These are phyloP conservation scores for Cenchrus fungigraminus DNA, from an alignment of 176 grass and related monocot genomes.

Conservation along the genomic window DNA sequence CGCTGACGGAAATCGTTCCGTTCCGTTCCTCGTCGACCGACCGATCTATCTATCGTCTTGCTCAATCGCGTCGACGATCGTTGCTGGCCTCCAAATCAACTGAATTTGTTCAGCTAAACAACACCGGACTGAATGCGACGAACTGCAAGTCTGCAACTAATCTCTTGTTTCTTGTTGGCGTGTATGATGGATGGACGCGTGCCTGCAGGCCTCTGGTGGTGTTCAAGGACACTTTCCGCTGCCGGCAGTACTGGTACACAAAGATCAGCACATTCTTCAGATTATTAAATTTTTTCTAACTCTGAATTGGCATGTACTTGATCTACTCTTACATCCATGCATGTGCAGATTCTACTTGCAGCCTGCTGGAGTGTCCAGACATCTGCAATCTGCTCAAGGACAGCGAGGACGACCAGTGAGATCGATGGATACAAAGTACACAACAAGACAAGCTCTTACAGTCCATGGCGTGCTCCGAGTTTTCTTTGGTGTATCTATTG, in stretches of 20 bases:
- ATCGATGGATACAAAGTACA: background rate
- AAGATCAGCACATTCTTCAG: background rate
- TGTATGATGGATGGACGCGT: background rate
- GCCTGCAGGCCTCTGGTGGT: background rate
- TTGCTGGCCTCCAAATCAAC: no score
- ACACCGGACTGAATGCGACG: no score
- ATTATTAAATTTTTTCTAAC: background rate
- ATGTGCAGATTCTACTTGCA: background rate
- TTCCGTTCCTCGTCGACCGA: no score
- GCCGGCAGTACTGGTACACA: conserved; percentile 67
- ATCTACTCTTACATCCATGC: background rate
- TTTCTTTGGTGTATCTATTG: no score
- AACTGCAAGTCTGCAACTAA: no score
- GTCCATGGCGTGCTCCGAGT: background rate
- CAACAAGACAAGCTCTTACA: background rate
- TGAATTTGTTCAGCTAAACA: no score
- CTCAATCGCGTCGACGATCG: no score
- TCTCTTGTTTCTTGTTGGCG: background rate
- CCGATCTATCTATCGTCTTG: no score
- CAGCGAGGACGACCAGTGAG: conserved; percentile 67
- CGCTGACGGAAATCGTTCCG: no score
- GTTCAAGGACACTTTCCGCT: conserved; percentile 67
- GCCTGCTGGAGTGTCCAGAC: conserved; percentile 73
- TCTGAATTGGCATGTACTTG: background rate
- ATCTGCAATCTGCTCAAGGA: conserved; percentile 83